phyloP scores from a whole-genome alignment of 768 basidiomycete species.

The Sporobolomyces roseus region DNA sequence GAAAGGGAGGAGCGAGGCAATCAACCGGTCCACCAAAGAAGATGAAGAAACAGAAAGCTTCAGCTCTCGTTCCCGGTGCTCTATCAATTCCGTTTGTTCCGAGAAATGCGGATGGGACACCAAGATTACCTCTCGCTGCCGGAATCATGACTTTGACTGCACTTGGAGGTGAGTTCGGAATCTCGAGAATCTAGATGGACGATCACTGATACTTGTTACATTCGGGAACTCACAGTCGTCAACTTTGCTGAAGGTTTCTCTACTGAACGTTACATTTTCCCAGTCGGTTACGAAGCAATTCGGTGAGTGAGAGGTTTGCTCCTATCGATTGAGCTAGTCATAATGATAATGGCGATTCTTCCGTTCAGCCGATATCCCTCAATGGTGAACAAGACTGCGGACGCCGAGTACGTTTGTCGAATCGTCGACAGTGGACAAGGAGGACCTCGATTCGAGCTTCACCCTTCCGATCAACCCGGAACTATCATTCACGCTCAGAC shows the following conservation, averaged over 20 bases:
- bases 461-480: constrained; percentile 66
- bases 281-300: constrained; percentile 77
- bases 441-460: constrained; percentile 79
- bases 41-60: constrained; percentile 73
- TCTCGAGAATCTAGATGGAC: too few relatives aligned
- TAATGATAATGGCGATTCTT: not conserved
- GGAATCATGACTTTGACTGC: constrained; percentile 79
- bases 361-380: constrained; percentile 67
- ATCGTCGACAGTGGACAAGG: constrained; percentile 76
- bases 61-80: constrained; percentile 56
- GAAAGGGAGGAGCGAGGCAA: constrained; percentile 46
- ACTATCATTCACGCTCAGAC: constrained; percentile 76
- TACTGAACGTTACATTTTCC: constrained; percentile 83
- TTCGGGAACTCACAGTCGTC: constrained; percentile 13
- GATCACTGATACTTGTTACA: not conserved
- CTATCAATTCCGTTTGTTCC: constrained; percentile 75
- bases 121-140: constrained; percentile 71
- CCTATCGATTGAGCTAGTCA: constrained; percentile 3
- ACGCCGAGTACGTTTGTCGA: constrained; percentile 74
- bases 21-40: constrained; percentile 56
- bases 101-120: constrained; percentile 60
- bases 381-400: constrained; percentile 62
- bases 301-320: constrained; percentile 54
- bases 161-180: constrained; percentile 57
- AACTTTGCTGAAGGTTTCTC: constrained; percentile 67